Percentiles rank a stretch among this genome's conserved stretches.
These are phyloP conservation scores for Zygnema cylindricum DNA, from an alignment of 139 green algal species.

Conservation along the genomic window DNA sequence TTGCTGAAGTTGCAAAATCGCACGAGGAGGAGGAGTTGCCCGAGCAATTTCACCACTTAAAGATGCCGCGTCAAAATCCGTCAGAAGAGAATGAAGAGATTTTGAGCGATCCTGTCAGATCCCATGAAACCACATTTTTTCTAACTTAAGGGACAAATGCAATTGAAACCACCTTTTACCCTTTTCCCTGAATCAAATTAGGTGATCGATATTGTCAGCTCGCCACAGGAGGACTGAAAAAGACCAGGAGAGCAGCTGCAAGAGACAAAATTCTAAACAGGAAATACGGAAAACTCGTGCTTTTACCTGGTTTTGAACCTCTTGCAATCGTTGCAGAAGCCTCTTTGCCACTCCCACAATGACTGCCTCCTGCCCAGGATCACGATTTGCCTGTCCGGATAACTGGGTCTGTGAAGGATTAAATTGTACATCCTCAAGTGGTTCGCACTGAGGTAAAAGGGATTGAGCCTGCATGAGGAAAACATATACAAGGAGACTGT, in stretches of 20 bases:
- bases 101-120: constrained; percentile 20
- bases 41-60: background rate
- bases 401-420: too few relatives aligned
- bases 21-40: background rate
- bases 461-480: background rate
- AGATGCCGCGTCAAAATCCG: background rate
- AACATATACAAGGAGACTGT: too few relatives aligned
- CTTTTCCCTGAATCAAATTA: too few relatives aligned
- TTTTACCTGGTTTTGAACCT: constrained; percentile 5
- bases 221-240: too few relatives aligned
- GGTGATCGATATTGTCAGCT: too few relatives aligned
- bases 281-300: background rate
- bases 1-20: constrained; percentile 12
- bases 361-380: background rate
- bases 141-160: too few relatives aligned
- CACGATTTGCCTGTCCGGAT: background rate
- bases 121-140: too few relatives aligned
- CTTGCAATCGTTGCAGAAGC: constrained; percentile 7
- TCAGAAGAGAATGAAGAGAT: constrained; percentile 13
- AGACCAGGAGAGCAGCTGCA: too few relatives aligned
- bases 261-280: background rate
- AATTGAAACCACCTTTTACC: too few relatives aligned
- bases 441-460: background rate
- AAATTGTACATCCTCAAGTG: background rate
- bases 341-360: constrained; percentile 5